Evolutionary conservation across 2,329 filamentous ascomycete species (phyloP).

Genomic region (Cordyceps cicadae): DNA sequence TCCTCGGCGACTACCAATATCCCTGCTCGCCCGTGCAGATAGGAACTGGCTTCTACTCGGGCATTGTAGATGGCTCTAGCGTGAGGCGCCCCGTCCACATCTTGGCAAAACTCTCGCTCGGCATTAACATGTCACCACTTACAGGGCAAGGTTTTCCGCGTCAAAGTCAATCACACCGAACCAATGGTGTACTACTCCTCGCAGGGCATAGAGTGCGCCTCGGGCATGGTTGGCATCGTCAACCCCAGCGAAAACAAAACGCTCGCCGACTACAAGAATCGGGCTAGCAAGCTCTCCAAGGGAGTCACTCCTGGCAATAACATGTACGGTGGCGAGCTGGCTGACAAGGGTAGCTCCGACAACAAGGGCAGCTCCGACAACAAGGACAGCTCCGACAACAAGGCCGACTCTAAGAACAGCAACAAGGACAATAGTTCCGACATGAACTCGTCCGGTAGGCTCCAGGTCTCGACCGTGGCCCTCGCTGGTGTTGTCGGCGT

Average conservation of each 20-base stretch:
- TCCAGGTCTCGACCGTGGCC: constrained; percentile 15
- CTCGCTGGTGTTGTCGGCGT: constrained; percentile 16
- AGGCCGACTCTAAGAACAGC: constrained; percentile 3
- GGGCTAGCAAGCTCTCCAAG: constrained; percentile 20
- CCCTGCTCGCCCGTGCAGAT: constrained; percentile 27
- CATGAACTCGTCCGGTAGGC: constrained; percentile 12
- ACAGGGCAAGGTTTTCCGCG: constrained; percentile 28
- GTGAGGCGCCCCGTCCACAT: constrained; percentile 17
- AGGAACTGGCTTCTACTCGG: constrained; percentile 31
- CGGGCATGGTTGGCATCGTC: constrained; percentile 33
- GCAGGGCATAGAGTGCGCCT: constrained; percentile 27
- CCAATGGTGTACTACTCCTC: constrained; percentile 32
- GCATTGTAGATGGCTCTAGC: constrained; percentile 22
- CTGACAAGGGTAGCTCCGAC: constrained; percentile 16
- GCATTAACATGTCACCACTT: not conserved
- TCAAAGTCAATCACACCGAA: constrained; percentile 25
- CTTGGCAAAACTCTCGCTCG: not conserved
- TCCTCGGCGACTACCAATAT: constrained; percentile 26
- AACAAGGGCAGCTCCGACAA: constrained; percentile 5
- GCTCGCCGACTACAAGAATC: constrained; percentile 24
- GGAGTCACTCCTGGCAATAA: constrained; percentile 21
- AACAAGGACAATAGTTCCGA: constrained; percentile 1
- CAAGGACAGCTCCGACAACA: constrained; percentile 1
- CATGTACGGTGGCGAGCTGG: constrained; percentile 24
- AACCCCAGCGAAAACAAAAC: constrained; percentile 24